Percentiles rank a stretch among this genome's conserved stretches.
Conservation (phyloP, 306 rosid genomes). For the Hippophae tibetana region DNA sequence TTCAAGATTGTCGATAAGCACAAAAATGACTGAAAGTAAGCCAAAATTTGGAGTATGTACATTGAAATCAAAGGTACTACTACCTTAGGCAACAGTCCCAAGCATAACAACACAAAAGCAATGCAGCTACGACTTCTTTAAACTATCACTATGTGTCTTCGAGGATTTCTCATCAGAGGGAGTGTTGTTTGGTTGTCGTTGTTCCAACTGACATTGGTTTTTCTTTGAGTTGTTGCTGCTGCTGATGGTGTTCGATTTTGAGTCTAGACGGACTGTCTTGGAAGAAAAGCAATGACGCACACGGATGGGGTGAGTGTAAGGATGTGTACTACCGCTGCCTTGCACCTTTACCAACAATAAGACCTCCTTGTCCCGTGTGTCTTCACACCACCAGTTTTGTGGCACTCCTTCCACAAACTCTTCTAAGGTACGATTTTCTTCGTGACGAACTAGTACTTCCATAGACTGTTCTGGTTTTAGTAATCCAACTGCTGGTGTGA, state of each 20-base stretch:
- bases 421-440: conserved; percentile 52
- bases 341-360: conserved; percentile 48
- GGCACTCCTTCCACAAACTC: conserved; percentile 68
- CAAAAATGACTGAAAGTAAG: too few species aligned
- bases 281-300: conserved; percentile 64
- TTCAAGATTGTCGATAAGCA: too few species aligned
- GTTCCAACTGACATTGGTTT: too few species aligned
- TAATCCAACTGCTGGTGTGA: conserved; percentile 67
- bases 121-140: too few species aligned
- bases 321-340: conserved; percentile 55
- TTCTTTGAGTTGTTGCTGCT: neutral
- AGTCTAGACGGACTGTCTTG: conserved; percentile 41
- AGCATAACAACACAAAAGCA: too few species aligned
- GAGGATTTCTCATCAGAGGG: too few species aligned
- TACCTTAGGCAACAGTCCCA: too few species aligned
- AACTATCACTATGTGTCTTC: too few species aligned
- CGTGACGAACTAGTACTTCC: conserved; percentile 66
- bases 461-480: conserved; percentile 60
- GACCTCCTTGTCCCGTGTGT: conserved; percentile 72
- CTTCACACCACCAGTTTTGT: conserved; percentile 81
- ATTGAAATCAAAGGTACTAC: too few species aligned
- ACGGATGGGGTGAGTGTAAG: conserved; percentile 33
- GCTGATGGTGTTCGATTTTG: conserved; percentile 30
- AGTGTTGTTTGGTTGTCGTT: too few species aligned
- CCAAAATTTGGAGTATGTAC: too few species aligned